These are phyloP conservation scores for Fusarium agapanthi DNA, from an alignment of 2,329 filamentous ascomycete genomes.

Conservation along the genomic window DNA sequence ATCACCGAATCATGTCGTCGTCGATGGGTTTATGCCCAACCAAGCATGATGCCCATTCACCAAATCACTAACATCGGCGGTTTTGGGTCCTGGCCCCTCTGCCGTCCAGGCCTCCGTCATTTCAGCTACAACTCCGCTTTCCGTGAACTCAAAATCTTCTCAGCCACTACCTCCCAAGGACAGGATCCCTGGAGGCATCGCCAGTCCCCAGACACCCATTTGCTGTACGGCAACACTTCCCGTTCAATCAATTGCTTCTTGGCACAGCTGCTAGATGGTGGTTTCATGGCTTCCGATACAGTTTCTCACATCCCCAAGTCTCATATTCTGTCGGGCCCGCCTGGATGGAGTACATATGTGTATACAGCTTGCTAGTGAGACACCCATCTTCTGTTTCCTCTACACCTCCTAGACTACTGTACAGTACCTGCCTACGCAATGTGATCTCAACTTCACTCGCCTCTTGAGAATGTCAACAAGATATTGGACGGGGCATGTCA, in stretches of 20 bases:
- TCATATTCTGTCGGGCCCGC: not conserved
- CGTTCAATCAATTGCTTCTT: constrained; percentile 18
- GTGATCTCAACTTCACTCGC: constrained; percentile 23
- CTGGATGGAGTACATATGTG: not conserved
- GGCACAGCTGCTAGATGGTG: constrained; percentile 1
- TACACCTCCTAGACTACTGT: constrained; percentile 3
- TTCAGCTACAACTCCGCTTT: constrained; percentile 36
- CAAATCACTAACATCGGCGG: constrained; percentile 16
- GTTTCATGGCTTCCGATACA: constrained; percentile 6
- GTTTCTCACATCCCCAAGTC: constrained; percentile 1
- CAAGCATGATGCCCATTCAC: constrained; percentile 22
- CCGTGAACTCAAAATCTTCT: constrained; percentile 32
- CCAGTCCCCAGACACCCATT: not conserved
- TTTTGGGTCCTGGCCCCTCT: constrained; percentile 4
- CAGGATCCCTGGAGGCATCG: constrained; percentile 22
- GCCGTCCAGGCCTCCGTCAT: constrained; percentile 26
- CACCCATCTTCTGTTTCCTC: not conserved
- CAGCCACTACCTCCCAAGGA: constrained; percentile 27
- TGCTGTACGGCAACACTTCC: constrained; percentile 7
- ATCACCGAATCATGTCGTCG: constrained; percentile 26
- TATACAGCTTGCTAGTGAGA: constrained; percentile 15
- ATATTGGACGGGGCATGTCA: constrained; percentile 15
- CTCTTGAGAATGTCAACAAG: constrained; percentile 14
- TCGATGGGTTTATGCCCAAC: constrained; percentile 16
- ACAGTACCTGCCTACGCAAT: not conserved